These are phyloP conservation scores for Xylariaceae sp. DNA, from an alignment of 2,329 filamentous ascomycete genomes.

Conservation along the genomic window DNA sequence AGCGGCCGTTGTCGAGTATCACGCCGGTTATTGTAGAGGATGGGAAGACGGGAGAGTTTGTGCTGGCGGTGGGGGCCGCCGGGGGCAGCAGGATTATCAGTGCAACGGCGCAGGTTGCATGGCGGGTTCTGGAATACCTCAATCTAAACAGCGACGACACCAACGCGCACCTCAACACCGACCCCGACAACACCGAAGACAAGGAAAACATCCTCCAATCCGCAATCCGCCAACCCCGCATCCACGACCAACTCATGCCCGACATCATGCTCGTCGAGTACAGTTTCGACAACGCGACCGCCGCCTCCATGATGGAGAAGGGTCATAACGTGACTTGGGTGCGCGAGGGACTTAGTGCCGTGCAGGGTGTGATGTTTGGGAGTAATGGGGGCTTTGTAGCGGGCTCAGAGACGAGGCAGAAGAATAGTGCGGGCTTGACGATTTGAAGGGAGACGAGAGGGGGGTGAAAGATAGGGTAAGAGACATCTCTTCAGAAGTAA, in stretches of 20 bases:
- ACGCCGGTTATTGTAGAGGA: slow-evolving; percentile 71
- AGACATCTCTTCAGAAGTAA: too few relatives aligned
- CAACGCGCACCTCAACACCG: slow-evolving; percentile 52
- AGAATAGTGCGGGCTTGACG: slow-evolving; percentile 62
- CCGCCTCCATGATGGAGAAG: slow-evolving; percentile 56
- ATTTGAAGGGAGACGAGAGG: slow-evolving; percentile 28
- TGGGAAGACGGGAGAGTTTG: slow-evolving; percentile 51
- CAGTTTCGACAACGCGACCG: slow-evolving; percentile 60
- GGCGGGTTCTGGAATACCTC: slow-evolving; percentile 64
- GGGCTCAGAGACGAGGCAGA: slow-evolving; percentile 70
- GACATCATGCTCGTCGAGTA: slow-evolving; percentile 66
- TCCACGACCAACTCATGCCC: slow-evolving; percentile 81
- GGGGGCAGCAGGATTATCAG: slow-evolving; percentile 84
- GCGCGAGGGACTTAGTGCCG: slow-evolving; percentile 58
- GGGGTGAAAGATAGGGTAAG: too few relatives aligned
- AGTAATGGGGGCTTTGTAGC: slow-evolving; percentile 72
- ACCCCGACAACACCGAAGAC: too few relatives aligned
- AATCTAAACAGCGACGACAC: slow-evolving; percentile 54
- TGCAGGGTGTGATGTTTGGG: slow-evolving; percentile 63
- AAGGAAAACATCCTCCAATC: too few relatives aligned
- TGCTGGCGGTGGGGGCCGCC: slow-evolving; percentile 68
- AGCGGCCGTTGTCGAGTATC: slow-evolving; percentile 80
- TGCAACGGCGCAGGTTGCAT: slow-evolving; percentile 67
- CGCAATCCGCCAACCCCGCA: slow-evolving; percentile 63
- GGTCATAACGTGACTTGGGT: slow-evolving; percentile 74